These are phyloP conservation scores for Avena eriantha DNA, from an alignment of 176 grass and related monocot species.

Conservation along the genomic window DNA sequence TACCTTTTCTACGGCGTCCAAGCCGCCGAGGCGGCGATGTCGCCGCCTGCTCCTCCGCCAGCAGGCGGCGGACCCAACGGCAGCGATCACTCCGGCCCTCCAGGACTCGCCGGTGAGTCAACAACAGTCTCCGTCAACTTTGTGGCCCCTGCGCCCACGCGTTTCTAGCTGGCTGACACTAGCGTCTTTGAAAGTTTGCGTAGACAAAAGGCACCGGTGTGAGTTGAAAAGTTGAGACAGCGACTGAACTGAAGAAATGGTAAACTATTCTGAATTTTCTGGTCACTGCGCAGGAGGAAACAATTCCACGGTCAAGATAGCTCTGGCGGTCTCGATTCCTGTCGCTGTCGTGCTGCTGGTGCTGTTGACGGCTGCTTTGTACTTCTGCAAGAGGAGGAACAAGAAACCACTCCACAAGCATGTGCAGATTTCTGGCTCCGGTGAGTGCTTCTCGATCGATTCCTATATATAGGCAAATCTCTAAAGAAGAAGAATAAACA, in stretches of 20 bases:
- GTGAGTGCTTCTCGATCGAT: background rate
- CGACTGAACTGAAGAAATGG: background rate
- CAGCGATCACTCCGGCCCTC: background rate
- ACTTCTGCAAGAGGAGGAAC: background rate
- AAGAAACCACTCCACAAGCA: background rate
- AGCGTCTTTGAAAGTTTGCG: too few relatives aligned
- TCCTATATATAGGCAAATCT: background rate
- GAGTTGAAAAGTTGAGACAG: background rate
- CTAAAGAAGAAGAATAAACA: background rate
- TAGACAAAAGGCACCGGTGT: too few relatives aligned
- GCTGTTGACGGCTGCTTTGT: slow-evolving; percentile 17
- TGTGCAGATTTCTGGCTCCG: background rate
- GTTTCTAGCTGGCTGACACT: too few relatives aligned
- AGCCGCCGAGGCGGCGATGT: slow-evolving; percentile 33
- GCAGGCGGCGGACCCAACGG: background rate
- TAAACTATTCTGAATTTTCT: slow-evolving; percentile 12
- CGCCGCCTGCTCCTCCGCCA: background rate
- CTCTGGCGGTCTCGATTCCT: slow-evolving; percentile 41
- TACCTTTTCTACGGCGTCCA: slow-evolving; percentile 42
- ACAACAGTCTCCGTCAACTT: background rate
- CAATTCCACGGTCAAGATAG: slow-evolving; percentile 8
- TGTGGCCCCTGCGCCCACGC: too few relatives aligned
- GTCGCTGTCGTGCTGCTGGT: slow-evolving; percentile 17
- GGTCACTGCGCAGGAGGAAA: background rate
- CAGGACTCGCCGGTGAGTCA: slow-evolving; percentile 10